Base-by-base conservation (phyloP, 495 filamentous ascomycete species). In the Talaromyces nanjingensis region DNA sequence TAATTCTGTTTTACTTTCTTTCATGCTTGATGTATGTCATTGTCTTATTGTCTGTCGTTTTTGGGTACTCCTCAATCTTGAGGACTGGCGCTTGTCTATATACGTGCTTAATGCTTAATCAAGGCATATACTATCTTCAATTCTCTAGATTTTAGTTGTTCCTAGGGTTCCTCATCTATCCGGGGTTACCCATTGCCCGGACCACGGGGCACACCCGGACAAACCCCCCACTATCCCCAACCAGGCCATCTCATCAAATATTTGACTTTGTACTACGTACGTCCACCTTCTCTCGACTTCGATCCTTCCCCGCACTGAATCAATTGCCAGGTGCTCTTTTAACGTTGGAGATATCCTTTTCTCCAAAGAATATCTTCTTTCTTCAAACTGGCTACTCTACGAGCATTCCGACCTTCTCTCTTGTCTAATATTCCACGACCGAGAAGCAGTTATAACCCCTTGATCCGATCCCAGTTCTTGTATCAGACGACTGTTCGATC, bases 311-410 rank as follows among this genome's bases (percentile, higher is more conserved):
- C 27, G 6, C 20, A 12, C 12, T 37, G 11, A 20, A 4, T 37
- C 33, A 39, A 37, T 37, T 14, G 5, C 4, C n/a, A n/a, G n/a
- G n/a, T n/a, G n/a, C 7, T 20, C 9, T 0, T 16, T 42, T 16
- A 16, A 16, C 6, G 45, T 49, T 20, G 45, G 7, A 14, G 6
- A 49, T 20, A 42, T 16, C 37, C 9, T 5, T 24, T 16, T 42
- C 14, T 16, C 14, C 14, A 14, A 42, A 42, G 37, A 42, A 42
- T 16, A 49, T 7, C 16, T n/a, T 7, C 16, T n/a, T 20, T 14
- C n/a, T 20, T 27, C 59, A 61, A 39, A 27, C 59, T 61, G 59
- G 59, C 39, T 61, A n/a, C 59, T 6, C 22, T 47, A 45, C 59
- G 59, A 31, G 42, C 42, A 14, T 29, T 52, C 11, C 34, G 59